Evolutionary conservation across 345 rosid species (phyloP).

Genomic region (Atalantia buxifolia): DNA sequence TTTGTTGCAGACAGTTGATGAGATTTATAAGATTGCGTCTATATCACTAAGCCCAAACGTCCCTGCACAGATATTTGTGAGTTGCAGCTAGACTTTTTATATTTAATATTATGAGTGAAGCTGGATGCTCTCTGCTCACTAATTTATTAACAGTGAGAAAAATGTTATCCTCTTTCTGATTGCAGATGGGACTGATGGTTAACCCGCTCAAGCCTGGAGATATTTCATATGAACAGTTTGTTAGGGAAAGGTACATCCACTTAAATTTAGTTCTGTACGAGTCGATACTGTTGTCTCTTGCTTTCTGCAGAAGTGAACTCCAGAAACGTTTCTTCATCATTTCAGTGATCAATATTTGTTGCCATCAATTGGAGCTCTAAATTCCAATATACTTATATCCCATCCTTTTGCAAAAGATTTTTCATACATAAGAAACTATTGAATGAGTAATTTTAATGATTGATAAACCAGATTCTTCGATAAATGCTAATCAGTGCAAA

Average conservation of each 20-base stretch:
- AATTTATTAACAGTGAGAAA: neutral
- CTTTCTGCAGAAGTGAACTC: neutral
- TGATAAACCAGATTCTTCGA: neutral
- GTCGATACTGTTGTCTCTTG: neutral
- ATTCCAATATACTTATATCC: neutral
- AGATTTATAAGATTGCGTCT: conserved; percentile 93
- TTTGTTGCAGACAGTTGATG: conserved; percentile 78
- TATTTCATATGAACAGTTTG: conserved; percentile 74
- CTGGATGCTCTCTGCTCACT: conserved; percentile 5
- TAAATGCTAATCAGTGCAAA: neutral
- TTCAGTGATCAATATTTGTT: neutral
- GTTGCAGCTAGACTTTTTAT: conserved; percentile 25
- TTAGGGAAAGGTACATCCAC: conserved; percentile 73
- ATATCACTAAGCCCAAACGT: conserved; percentile 93
- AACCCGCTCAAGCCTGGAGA: conserved; percentile 94
- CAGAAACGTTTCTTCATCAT: neutral
- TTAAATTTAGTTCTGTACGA: conserved; percentile 5
- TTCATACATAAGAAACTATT: neutral
- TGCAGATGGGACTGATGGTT: conserved; percentile 97
- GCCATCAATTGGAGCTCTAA: neutral
- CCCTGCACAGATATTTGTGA: conserved; percentile 95
- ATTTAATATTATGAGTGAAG: neutral
- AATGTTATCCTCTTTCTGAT: conserved; percentile 6
- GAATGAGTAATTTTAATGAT: neutral
- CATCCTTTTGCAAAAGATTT: neutral